phyloP scores from a whole-genome alignment of 768 basidiomycete species.

The Suillus spraguei region DNA sequence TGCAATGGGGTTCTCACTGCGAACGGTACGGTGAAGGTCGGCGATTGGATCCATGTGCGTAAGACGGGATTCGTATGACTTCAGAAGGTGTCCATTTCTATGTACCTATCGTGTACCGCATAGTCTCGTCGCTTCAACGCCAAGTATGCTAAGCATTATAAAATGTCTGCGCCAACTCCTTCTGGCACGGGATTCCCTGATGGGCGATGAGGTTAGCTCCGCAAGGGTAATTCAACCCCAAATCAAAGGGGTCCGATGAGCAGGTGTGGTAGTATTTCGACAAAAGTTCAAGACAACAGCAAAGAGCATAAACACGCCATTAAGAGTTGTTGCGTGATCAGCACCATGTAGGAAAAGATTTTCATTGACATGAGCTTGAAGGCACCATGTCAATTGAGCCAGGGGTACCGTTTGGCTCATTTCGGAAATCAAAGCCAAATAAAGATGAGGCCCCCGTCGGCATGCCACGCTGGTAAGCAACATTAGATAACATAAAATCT shows the following conservation, averaged over 20 bases:
- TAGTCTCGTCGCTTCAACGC: not conserved
- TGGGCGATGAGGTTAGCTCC: not conserved
- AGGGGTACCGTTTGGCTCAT: slow-evolving; percentile 6
- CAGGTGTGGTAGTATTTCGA: no score
- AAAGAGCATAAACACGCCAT: no score
- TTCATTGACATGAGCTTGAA: not conserved
- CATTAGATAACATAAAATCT: not conserved
- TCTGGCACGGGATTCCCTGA: not conserved
- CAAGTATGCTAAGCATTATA: not conserved
- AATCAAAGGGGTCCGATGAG: no score
- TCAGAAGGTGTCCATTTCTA: no score
- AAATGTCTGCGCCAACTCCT: not conserved
- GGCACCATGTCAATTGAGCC: not conserved
- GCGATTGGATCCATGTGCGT: slow-evolving; percentile 58
- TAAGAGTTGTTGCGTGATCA: not conserved
- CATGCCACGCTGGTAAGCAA: not conserved
- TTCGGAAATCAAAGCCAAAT: not conserved
- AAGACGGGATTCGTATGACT: slow-evolving; percentile 37
- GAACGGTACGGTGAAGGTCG: slow-evolving; percentile 57
- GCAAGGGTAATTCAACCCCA: no score
- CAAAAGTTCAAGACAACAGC: no score
- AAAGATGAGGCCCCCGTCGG: not conserved
- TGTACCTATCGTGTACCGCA: not conserved
- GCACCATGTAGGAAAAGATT: not conserved
- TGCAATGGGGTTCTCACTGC: slow-evolving; percentile 59